phyloP scores from a whole-genome alignment of 148 eudicot genomes.

The Cornus suecica region DNA sequence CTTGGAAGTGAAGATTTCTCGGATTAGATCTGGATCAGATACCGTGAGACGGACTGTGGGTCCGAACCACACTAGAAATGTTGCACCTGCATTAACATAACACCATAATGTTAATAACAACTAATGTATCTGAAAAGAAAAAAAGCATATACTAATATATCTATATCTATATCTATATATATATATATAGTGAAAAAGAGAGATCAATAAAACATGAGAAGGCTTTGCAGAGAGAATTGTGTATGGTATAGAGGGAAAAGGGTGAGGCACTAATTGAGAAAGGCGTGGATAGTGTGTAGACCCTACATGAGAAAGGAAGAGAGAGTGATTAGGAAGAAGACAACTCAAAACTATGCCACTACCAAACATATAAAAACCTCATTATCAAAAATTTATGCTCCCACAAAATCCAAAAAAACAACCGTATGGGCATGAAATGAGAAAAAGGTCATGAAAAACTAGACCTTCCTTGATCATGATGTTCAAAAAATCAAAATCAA shows the following conservation, averaged over 20 bases:
- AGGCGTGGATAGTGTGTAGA: conserved; percentile 27
- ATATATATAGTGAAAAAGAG: neutral
- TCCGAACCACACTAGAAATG: conserved; percentile 93
- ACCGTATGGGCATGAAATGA: neutral
- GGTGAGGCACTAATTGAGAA: conserved; percentile 20
- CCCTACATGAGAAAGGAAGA: conserved; percentile 14
- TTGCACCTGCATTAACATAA: conserved; percentile 50
- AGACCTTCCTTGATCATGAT: neutral
- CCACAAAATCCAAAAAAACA: neutral
- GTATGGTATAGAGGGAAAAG: conserved; percentile 25
- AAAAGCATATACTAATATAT: no score
- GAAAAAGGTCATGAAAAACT: conserved; percentile 5
- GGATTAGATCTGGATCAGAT: conserved; percentile 77
- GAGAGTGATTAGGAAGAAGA: conserved; percentile 1
- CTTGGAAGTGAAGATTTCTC: conserved; percentile 71
- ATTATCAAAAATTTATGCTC: neutral
- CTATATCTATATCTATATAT: no score
- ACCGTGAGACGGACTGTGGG: conserved; percentile 73
- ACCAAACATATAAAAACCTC: neutral
- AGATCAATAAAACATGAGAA: neutral
- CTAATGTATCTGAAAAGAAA: neutral
- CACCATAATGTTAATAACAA: neutral
- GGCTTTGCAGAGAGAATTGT: conserved; percentile 19
- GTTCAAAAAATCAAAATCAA: neutral
- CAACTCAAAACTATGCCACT: conserved; percentile 7